Conservation (phyloP, 495 filamentous ascomycete genomes). For the Amphirosellinia nigrospora region DNA sequence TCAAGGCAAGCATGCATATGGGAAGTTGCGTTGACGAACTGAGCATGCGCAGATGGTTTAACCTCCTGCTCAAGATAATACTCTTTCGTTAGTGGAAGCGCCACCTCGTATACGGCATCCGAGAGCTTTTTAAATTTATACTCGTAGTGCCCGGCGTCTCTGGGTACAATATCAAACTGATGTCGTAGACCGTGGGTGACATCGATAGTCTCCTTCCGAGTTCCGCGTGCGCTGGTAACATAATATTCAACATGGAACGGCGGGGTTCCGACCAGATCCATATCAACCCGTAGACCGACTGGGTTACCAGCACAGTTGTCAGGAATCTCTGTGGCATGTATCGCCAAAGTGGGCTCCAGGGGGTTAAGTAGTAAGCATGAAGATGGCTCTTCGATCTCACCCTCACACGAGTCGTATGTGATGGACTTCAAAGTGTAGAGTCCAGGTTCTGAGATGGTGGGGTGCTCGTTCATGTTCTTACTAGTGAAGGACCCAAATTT, state of each 20-base stretch:
- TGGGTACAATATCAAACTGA: slow-evolving; percentile 84
- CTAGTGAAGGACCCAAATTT: slow-evolving; percentile 58
- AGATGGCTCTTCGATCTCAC: slow-evolving; percentile 89
- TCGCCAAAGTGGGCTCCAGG: slow-evolving; percentile 77
- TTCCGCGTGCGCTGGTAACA: slow-evolving; percentile 63
- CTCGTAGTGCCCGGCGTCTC: slow-evolving; percentile 79
- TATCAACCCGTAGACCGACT: slow-evolving; percentile 83
- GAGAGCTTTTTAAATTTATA: slow-evolving; percentile 83
- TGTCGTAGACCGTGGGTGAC: slow-evolving; percentile 72
- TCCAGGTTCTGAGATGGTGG: slow-evolving; percentile 74
- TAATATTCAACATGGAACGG: slow-evolving; percentile 81
- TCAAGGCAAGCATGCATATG: slow-evolving; percentile 77
- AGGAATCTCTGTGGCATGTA: slow-evolving; percentile 78
- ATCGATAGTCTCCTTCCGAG: slow-evolving; percentile 49
- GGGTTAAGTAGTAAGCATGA: slow-evolving; percentile 90
- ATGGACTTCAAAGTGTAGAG: slow-evolving; percentile 83
- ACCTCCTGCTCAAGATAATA: slow-evolving; percentile 83
- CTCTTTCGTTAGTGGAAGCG: slow-evolving; percentile 41
- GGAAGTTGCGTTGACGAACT: slow-evolving; percentile 62
- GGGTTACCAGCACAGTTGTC: slow-evolving; percentile 95
- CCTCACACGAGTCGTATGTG: slow-evolving; percentile 77
- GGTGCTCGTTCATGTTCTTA: slow-evolving; percentile 55
- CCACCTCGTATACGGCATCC: slow-evolving; percentile 75
- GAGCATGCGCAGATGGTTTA: slow-evolving; percentile 85
- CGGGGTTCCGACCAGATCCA: slow-evolving; percentile 88